These are phyloP conservation scores for Mangifera indica DNA, from an alignment of 345 rosid species.

Conservation along the genomic window DNA sequence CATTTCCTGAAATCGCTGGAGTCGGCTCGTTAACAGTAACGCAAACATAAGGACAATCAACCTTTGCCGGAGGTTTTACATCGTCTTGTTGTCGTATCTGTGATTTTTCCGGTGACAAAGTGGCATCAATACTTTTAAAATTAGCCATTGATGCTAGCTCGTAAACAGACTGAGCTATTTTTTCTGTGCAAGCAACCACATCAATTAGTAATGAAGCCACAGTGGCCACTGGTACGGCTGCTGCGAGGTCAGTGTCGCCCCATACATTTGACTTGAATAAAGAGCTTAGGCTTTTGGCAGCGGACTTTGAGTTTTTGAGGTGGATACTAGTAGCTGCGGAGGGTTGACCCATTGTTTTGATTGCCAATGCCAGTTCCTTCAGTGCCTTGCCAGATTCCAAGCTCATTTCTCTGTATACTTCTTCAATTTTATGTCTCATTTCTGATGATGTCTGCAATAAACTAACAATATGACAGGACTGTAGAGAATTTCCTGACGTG, in stretches of 20 bases:
- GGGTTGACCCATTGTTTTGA: constrained; percentile 46
- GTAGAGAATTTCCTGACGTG: too few species aligned
- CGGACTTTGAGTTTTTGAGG: constrained; percentile 41
- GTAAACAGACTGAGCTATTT: constrained; percentile 46
- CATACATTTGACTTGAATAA: constrained; percentile 44
- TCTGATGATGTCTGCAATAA: constrained; percentile 47
- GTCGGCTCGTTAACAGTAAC: constrained; percentile 12
- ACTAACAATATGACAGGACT: not conserved
- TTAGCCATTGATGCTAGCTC: constrained; percentile 55
- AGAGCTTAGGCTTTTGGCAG: constrained; percentile 36
- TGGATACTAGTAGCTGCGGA: constrained; percentile 35
- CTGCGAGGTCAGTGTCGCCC: constrained; percentile 40
- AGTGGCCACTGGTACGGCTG: constrained; percentile 41
- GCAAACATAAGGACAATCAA: constrained; percentile 8
- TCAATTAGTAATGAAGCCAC: constrained; percentile 60
- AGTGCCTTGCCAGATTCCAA: constrained; percentile 52
- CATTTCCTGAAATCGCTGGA: not conserved
- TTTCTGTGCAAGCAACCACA: constrained; percentile 45
- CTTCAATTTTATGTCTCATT: constrained; percentile 34
- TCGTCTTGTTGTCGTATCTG: not conserved
- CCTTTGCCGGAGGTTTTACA: not conserved
- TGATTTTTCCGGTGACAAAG: constrained; percentile 29
- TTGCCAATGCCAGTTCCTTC: constrained; percentile 49
- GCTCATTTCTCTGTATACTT: constrained; percentile 47
- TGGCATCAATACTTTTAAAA: constrained; percentile 34